A percentile compares a stretch with the other conserved stretches of the same genome.
Conservation (phyloP, 108 stramenopile genomes). For the Epithemia pelagica region DNA sequence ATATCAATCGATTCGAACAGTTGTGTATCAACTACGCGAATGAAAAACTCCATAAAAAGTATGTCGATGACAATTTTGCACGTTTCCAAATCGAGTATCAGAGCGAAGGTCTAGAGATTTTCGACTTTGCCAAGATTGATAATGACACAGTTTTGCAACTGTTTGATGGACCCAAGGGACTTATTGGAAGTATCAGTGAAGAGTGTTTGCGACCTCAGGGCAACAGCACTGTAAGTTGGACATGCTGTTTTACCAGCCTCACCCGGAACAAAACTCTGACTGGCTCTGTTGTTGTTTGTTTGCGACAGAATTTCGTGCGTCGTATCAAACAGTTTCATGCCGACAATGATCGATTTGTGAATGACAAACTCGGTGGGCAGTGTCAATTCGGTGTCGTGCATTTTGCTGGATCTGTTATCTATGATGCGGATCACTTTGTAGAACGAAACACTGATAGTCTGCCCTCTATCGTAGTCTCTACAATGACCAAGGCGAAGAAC, state of each 20-base stretch:
- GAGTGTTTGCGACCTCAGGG: conserved; percentile 87
- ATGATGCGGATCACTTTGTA: conserved; percentile 74
- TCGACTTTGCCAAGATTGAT: conserved; percentile 81
- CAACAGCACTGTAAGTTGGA: conserved; percentile 40
- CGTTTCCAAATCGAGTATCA: conserved; percentile 71
- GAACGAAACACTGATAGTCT: conserved; percentile 79
- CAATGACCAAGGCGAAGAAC: conserved; percentile 52
- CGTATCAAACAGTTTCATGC: conserved; percentile 24
- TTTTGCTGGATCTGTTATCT: conserved; percentile 81
- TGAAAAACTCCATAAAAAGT: conserved; percentile 94
- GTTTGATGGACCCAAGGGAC: conserved; percentile 83
- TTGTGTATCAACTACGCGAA: conserved; percentile 96
- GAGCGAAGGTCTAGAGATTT: conserved; percentile 82
- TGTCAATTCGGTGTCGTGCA: conserved; percentile 80
- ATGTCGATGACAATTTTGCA: conserved; percentile 62
- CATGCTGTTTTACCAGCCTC: too few relatives aligned
- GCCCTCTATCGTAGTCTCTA: conserved; percentile 46
- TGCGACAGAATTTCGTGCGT: conserved; percentile 55
- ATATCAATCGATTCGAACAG: conserved; percentile 90
- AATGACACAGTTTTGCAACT: conserved; percentile 82
- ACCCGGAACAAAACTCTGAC: too few relatives aligned
- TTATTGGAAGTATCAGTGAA: conserved; percentile 87
- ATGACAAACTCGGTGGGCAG: conserved; percentile 31
- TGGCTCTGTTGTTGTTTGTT: too few relatives aligned
- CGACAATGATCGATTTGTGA: not conserved